These are phyloP conservation scores for Trichosporon coremiiforme DNA, from an alignment of 1,284 basidiomycete species.

Conservation along the genomic window DNA sequence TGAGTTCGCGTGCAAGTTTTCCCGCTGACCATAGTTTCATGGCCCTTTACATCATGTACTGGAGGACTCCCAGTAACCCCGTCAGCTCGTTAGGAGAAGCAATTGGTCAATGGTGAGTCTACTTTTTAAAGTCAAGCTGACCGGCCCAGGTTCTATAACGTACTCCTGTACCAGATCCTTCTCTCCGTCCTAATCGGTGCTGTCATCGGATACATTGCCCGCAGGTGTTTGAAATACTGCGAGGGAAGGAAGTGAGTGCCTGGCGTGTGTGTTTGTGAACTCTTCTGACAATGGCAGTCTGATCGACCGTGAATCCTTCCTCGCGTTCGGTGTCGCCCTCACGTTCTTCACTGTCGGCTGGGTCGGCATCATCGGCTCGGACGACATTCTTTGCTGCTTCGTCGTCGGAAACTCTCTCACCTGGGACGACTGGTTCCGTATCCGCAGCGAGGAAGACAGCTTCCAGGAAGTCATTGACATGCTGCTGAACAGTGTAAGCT, in stretches of 20 bases:
- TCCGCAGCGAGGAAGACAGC: conserved; percentile 60
- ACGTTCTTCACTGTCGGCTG: conserved; percentile 73
- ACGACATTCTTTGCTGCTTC: conserved; percentile 72
- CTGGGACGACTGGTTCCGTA: conserved; percentile 59
- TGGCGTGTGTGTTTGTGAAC: conserved; percentile 56
- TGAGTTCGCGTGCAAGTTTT: background rate
- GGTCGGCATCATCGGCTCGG: conserved; percentile 81
- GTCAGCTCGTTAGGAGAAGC: conserved; percentile 62
- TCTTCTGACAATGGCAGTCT: conserved; percentile 29
- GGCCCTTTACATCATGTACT: conserved; percentile 81
- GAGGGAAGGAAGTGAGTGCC: conserved; percentile 38
- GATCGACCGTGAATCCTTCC: conserved; percentile 56
- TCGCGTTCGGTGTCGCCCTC: conserved; percentile 54
- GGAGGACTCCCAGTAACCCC: conserved; percentile 53
- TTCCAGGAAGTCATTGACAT: conserved; percentile 63
- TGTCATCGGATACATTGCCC: conserved; percentile 66
- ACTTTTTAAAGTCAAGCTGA: background rate
- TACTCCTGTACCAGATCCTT: conserved; percentile 60
- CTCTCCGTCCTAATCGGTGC: conserved; percentile 77
- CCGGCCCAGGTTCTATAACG: conserved; percentile 50
- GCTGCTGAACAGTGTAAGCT: conserved; percentile 57
- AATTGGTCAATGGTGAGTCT: conserved; percentile 63
- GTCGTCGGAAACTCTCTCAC: conserved; percentile 52
- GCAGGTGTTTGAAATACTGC: conserved; percentile 45
- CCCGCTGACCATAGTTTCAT: conserved; percentile 62